Percentiles rank a stretch among this genome's conserved stretches.
phyloP scores from a whole-genome alignment of 139 green algal genomes.

The Tetraselmis chui region DNA sequence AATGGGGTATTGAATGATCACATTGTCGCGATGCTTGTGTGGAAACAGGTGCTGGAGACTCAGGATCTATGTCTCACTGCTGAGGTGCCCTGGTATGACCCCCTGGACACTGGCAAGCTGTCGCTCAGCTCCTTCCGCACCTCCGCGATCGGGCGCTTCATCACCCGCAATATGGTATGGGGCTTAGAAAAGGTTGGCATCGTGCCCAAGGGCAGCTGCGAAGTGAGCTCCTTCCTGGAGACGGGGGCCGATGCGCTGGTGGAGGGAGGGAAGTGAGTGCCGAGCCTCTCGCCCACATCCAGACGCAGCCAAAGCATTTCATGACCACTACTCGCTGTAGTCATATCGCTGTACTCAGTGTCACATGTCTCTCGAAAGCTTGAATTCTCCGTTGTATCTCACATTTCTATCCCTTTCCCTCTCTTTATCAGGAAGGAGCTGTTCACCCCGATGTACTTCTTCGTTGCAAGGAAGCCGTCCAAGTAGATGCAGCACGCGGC shows the following conservation, averaged over 20 bases:
- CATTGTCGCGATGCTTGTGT: too few species aligned
- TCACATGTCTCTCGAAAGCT: too few species aligned
- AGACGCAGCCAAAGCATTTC: too few species aligned
- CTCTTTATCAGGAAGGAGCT: background rate
- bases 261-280: constrained; percentile 35
- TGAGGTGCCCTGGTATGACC: constrained; percentile 55
- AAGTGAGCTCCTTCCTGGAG: constrained; percentile 51
- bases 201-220: constrained; percentile 45
- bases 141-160: constrained; percentile 33
- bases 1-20: too few species aligned
- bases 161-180: constrained; percentile 45
- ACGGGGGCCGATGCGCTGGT: constrained; percentile 51
- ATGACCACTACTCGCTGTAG: constrained; percentile 4
- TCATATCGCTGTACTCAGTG: too few species aligned
- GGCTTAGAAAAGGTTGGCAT: constrained; percentile 45
- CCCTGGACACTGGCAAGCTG: constrained; percentile 25
- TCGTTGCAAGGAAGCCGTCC: background rate
- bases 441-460: background rate
- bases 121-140: constrained; percentile 45
- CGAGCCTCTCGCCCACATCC: constrained; percentile 12
- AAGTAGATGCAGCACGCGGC: background rate
- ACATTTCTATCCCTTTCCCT: too few species aligned
- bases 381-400: too few species aligned
- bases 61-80: constrained; percentile 41
- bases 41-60: constrained; percentile 32